A percentile compares a stretch with the other conserved stretches of the same genome.
These are phyloP conservation scores for Passalora sequoiae DNA, from an alignment of 2,329 filamentous ascomycete species.

Conservation along the genomic window DNA sequence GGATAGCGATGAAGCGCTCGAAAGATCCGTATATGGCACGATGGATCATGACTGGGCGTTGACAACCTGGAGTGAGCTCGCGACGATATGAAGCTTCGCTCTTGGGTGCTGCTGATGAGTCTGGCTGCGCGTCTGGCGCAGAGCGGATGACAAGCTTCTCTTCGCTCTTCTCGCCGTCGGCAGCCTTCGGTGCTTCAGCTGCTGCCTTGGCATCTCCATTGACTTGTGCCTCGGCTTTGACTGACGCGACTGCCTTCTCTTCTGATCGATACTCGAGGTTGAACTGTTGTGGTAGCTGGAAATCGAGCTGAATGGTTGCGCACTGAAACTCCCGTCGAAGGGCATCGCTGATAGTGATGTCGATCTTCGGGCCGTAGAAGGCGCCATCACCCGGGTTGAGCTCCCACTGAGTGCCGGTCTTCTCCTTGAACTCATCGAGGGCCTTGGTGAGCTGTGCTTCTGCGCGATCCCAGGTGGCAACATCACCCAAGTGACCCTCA, in stretches of 20 bases:
- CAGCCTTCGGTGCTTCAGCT: slow-evolving; percentile 33
- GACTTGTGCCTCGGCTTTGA: slow-evolving; percentile 30
- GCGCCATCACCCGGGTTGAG: slow-evolving; percentile 92
- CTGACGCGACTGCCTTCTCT: slow-evolving; percentile 48
- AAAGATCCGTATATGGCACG: slow-evolving; percentile 72
- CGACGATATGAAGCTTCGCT: slow-evolving; percentile 34
- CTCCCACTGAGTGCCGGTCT: slow-evolving; percentile 68
- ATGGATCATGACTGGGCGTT: slow-evolving; percentile 80
- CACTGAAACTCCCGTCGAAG: slow-evolving; percentile 80
- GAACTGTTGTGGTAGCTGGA: slow-evolving; percentile 80
- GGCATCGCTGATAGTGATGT: slow-evolving; percentile 88
- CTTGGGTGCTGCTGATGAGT: slow-evolving; percentile 28
- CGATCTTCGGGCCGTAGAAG: slow-evolving; percentile 98
- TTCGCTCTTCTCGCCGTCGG: slow-evolving; percentile 34
- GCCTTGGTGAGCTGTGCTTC: slow-evolving; percentile 75
- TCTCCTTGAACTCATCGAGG: slow-evolving; percentile 66
- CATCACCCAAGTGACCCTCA: slow-evolving; percentile 82
- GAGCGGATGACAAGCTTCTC: slow-evolving; percentile 28
- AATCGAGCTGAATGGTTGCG: slow-evolving; percentile 91
- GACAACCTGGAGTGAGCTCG: slow-evolving; percentile 63
- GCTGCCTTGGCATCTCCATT: slow-evolving; percentile 25
- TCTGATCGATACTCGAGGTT: slow-evolving; percentile 79
- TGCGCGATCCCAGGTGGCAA: slow-evolving; percentile 83
- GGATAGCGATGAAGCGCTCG: slow-evolving; percentile 65
- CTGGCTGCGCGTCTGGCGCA: slow-evolving; percentile 30